Conservation (phyloP, 192 early-diverging fungal species). For the Podila horticola region DNA sequence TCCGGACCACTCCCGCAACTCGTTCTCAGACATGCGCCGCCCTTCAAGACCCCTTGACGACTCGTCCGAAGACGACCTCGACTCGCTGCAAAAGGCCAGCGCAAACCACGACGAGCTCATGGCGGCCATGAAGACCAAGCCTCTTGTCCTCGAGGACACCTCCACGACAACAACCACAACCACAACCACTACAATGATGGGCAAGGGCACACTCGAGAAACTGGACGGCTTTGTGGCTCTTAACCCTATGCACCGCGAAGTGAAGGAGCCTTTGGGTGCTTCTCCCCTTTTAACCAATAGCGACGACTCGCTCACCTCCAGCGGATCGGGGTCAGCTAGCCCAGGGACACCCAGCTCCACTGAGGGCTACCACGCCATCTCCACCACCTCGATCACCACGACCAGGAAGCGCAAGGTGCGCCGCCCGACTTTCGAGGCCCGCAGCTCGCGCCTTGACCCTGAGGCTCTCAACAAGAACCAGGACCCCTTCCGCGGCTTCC, state of each 20-base stretch:
- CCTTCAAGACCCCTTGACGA: slow-evolving; percentile 22
- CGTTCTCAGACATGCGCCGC: not conserved
- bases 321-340: slow-evolving; percentile 5
- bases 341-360: slow-evolving; percentile 30
- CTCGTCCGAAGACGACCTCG: slow-evolving; percentile 10
- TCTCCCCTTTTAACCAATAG: slow-evolving; percentile 3
- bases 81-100: not conserved
- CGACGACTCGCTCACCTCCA: slow-evolving; percentile 16
- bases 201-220: slow-evolving; percentile 1
- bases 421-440: slow-evolving; percentile 45
- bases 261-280: not conserved
- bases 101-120: not conserved
- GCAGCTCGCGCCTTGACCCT: slow-evolving; percentile 54
- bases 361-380: slow-evolving; percentile 25
- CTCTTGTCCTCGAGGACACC: slow-evolving; percentile 9
- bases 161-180: slow-evolving; percentile 20
- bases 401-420: slow-evolving; percentile 45
- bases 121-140: not conserved
- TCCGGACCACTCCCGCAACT: slow-evolving; percentile 12
- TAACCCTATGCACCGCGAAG: not conserved
- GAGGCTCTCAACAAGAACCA: slow-evolving; percentile 44
- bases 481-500: slow-evolving; percentile 75
- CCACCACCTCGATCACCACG: slow-evolving; percentile 23
- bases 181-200: slow-evolving; percentile 6
- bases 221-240: slow-evolving; percentile 15